Conservation (phyloP, 2,329 filamentous ascomycete species). For the Orbilia ellipsospora region DNA sequence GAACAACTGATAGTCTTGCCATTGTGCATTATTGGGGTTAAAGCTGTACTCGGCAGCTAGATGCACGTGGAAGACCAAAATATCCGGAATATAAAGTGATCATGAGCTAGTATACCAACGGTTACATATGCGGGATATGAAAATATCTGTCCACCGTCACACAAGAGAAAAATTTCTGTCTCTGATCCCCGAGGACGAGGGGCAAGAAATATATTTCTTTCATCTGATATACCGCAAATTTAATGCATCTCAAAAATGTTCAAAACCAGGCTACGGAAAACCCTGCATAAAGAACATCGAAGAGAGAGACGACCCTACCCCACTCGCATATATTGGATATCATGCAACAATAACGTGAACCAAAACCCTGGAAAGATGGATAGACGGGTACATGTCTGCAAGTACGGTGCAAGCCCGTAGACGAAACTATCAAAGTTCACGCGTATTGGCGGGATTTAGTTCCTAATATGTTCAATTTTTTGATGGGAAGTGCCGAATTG, state of each 20-base stretch:
- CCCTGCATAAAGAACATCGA: conserved; percentile 24
- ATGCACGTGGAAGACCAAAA: no score
- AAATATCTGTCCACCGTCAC: no score
- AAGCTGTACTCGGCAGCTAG: no score
- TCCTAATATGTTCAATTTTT: neutral
- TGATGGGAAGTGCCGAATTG: conserved; percentile 33
- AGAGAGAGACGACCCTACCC: neutral
- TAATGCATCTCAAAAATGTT: neutral
- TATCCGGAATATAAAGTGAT: no score
- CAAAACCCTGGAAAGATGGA: neutral
- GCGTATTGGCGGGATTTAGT: no score
- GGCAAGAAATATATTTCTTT: conserved; percentile 1
- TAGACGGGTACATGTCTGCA: neutral
- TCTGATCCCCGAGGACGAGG: no score
- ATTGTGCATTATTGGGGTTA: no score
- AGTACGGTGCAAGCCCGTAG: neutral
- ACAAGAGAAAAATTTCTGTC: no score
- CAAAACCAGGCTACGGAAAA: conserved; percentile 12
- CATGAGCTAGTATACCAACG: no score
- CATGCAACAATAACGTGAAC: neutral
- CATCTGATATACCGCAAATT: conserved; percentile 20
- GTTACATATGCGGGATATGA: no score
- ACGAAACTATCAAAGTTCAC: no score
- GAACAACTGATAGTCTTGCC: no score
- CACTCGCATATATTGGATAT: neutral